These are phyloP conservation scores for Graphilbum sp. DNA, from an alignment of 2,329 filamentous ascomycete species.

Conservation along the genomic window DNA sequence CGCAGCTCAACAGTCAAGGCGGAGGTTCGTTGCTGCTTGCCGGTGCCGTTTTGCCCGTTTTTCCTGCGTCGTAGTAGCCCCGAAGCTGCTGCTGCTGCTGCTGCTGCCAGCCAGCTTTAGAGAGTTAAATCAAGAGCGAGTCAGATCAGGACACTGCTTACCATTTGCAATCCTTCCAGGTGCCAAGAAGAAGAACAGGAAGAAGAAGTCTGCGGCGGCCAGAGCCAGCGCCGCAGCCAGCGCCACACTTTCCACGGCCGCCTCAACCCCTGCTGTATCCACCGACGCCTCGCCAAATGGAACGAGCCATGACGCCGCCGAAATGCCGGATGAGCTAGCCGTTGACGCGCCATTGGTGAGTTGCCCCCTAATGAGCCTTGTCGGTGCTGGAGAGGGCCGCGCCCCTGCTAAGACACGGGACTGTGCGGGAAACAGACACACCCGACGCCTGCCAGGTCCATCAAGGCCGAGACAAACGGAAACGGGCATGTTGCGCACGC, in stretches of 20 bases:
- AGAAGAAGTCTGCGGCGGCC: constrained; percentile 36
- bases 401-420: not conserved
- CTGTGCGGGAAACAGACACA: constrained; percentile 7
- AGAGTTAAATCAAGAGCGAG: too few species aligned
- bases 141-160: too few species aligned
- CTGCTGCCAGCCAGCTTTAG: constrained; percentile 9
- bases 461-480: constrained; percentile 3
- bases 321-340: constrained; percentile 1
- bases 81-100: constrained; percentile 2
- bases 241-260: constrained; percentile 3
- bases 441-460: not conserved
- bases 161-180: constrained; percentile 20
- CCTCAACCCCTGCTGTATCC: constrained; percentile 1
- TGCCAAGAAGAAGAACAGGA: constrained; percentile 43
- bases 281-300: constrained; percentile 8
- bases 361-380: too few species aligned
- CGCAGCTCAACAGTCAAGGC: constrained; percentile 2
- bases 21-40: constrained; percentile 5
- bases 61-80: constrained; percentile 11
- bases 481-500: constrained; percentile 7
- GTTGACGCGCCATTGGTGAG: constrained; percentile 3
- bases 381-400: too few species aligned
- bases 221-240: constrained; percentile 25
- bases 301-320: constrained; percentile 12
- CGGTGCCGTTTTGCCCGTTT: not conserved